phyloP scores from a whole-genome alignment of 164 flowering plant species.

The Saururus chinensis region DNA sequence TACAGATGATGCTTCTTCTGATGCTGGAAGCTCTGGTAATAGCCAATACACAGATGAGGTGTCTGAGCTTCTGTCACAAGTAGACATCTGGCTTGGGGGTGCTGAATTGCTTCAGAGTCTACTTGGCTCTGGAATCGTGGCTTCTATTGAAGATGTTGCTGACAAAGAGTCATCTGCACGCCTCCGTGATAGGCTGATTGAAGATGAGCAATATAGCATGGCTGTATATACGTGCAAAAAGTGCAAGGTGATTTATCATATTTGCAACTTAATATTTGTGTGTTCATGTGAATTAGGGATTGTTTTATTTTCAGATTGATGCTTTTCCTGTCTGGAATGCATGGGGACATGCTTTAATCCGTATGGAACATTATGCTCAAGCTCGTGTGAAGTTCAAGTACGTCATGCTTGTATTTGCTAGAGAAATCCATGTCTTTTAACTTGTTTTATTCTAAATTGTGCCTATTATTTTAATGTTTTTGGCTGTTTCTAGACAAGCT shows the following conservation, averaged over 20 bases:
- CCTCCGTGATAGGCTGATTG: slow-evolving; percentile 81
- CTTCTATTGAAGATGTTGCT: slow-evolving; percentile 92
- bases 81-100: slow-evolving; percentile 81
- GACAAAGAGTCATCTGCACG: slow-evolving; percentile 80
- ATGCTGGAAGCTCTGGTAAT: slow-evolving; percentile 83
- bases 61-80: slow-evolving; percentile 67
- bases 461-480: neutral
- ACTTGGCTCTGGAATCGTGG: slow-evolving; percentile 90
- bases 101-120: slow-evolving; percentile 98
- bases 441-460: neutral
- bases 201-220: slow-evolving; percentile 92
- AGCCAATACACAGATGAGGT: slow-evolving; percentile 66
- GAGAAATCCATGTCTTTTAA: neutral
- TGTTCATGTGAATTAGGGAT: neutral
- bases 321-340: slow-evolving; percentile 96
- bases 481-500: slow-evolving; percentile 71
- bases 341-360: slow-evolving; percentile 96
- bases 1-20: slow-evolving; percentile 85
- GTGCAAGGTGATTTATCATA: slow-evolving; percentile 58
- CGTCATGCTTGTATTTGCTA: slow-evolving; percentile 7
- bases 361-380: slow-evolving; percentile 93
- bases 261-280: neutral
- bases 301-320: slow-evolving; percentile 60
- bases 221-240: slow-evolving; percentile 96
- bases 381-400: slow-evolving; percentile 98